These are phyloP conservation scores for Articulospora tetracladia DNA, from an alignment of 495 filamentous ascomycete genomes.

Conservation along the genomic window DNA sequence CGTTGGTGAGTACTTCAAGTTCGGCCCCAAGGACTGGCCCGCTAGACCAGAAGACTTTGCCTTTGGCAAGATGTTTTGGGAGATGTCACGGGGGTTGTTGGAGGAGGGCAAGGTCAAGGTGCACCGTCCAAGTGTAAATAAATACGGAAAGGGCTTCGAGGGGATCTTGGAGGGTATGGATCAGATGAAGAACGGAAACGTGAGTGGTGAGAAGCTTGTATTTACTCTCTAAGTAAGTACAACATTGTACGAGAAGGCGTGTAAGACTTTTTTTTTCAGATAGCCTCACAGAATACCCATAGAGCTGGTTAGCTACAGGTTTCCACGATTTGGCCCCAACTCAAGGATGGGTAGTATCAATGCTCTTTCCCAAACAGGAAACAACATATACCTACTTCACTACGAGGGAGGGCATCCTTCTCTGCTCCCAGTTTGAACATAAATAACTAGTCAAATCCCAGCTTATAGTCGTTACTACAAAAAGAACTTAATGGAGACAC, in stretches of 20 bases:
- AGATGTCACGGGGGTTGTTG: constrained; percentile 39
- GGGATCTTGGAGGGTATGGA: constrained; percentile 52
- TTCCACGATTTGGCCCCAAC: too few species aligned
- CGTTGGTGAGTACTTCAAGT: constrained; percentile 35
- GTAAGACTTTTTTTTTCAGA: too few species aligned
- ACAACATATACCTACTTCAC: too few species aligned
- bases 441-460: too few species aligned
- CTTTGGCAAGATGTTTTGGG: constrained; percentile 39
- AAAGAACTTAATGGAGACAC: too few species aligned
- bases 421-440: too few species aligned
- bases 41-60: constrained; percentile 33
- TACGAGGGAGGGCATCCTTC: too few species aligned
- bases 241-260: background rate
- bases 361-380: too few species aligned
- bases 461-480: too few species aligned
- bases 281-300: too few species aligned
- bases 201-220: constrained; percentile 60
- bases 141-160: constrained; percentile 35
- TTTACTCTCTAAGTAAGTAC: constrained; percentile 20
- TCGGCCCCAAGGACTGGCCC: constrained; percentile 22
- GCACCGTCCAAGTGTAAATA: constrained; percentile 42
- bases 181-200: constrained; percentile 42
- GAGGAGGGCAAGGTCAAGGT: constrained; percentile 45
- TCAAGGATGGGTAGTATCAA: too few species aligned
- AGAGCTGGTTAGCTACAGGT: too few species aligned